Evolutionary conservation across 2,329 filamentous ascomycete species (phyloP), one percentile per base, ranked within the genome.

Genomic region (Sclerotiophoma versabilis): DNA sequence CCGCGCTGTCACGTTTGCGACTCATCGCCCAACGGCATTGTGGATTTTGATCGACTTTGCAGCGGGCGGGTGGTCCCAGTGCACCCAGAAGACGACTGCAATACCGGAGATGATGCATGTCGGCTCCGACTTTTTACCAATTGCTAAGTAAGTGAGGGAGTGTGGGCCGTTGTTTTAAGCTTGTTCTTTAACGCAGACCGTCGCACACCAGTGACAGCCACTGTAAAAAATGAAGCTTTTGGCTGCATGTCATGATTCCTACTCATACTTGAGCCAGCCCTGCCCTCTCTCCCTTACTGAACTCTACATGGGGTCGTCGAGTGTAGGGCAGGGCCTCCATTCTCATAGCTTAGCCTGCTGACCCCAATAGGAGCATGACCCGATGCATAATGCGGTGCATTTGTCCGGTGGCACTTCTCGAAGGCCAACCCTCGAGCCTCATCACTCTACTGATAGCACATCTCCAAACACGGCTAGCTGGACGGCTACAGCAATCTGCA

Each of bases 1-100:
- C 27, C 39, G 22, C 32, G 38, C 45, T 19, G 38, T 23, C 45
- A 41, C 22, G 14, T 37, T 34, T 29, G 32, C 37, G 26, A 39
- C 22, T 44, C 43, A 42, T 25, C 23, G 29, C 20, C 37, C 33
- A 44, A 42, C 15, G 36, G 32, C 30, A 43, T 22, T 46, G 51
- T 55, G 55, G 45, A 49, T 49, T 60, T 49, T 59, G 68, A 73
- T 73, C 69, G 65, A 63, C 68, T 68, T 66, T 72, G 70, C 70
- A 72, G 62, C 56, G 60, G 62, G 52, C 49, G 56, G 62, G 50
- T 45, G 56, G 38, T 54, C 56, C 54, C 53, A 55, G 49, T 54
- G 53, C 51, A 45, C 46, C 54, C 48, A 59, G 49, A 49, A 59
- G 51, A 49, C 60, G 57, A 59, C 54, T 54, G 54, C 56, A 50